Conservation (phyloP, 2,329 filamentous ascomycete genomes). For the Aaosphaeria arxii region DNA sequence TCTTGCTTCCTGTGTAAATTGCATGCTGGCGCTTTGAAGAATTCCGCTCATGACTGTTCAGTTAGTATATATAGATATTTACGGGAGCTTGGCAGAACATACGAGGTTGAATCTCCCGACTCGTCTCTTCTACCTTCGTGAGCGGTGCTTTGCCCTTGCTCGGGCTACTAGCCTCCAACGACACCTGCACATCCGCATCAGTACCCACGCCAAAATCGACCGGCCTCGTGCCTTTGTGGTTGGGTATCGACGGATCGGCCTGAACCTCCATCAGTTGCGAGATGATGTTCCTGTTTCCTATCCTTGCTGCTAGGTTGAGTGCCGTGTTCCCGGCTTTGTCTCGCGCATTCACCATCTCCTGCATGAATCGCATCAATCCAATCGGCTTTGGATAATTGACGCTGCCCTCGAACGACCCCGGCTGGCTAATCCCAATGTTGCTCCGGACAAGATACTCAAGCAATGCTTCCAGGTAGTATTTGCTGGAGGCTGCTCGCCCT, state of each 20-base stretch:
- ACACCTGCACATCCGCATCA: conserved; percentile 51
- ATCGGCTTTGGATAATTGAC: conserved; percentile 64
- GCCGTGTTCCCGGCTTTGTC: conserved; percentile 95
- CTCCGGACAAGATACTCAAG: conserved; percentile 93
- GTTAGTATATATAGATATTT: background rate
- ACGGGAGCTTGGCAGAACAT: conserved; percentile 40
- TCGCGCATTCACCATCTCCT: conserved; percentile 92
- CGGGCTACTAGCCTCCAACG: conserved; percentile 34
- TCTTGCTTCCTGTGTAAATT: conserved; percentile 77
- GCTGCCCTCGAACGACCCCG: conserved; percentile 47
- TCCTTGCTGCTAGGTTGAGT: conserved; percentile 86
- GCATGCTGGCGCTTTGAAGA: conserved; percentile 71
- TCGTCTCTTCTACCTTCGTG: conserved; percentile 65
- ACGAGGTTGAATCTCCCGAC: conserved; percentile 77
- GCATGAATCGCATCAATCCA: conserved; percentile 89
- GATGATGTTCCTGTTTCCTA: conserved; percentile 91
- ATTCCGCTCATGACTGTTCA: conserved; percentile 73
- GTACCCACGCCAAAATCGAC: conserved; percentile 92
- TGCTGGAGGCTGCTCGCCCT: conserved; percentile 83
- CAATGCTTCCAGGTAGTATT: conserved; percentile 92
- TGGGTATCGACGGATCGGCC: conserved; percentile 87
- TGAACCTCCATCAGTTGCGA: conserved; percentile 95
- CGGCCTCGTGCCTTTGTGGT: conserved; percentile 82
- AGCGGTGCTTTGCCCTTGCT: conserved; percentile 37
- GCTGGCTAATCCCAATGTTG: conserved; percentile 34